Evolutionary conservation across 2,329 filamentous ascomycete genomes (phyloP).

Genomic region (Trichophyton benhamiae): DNA sequence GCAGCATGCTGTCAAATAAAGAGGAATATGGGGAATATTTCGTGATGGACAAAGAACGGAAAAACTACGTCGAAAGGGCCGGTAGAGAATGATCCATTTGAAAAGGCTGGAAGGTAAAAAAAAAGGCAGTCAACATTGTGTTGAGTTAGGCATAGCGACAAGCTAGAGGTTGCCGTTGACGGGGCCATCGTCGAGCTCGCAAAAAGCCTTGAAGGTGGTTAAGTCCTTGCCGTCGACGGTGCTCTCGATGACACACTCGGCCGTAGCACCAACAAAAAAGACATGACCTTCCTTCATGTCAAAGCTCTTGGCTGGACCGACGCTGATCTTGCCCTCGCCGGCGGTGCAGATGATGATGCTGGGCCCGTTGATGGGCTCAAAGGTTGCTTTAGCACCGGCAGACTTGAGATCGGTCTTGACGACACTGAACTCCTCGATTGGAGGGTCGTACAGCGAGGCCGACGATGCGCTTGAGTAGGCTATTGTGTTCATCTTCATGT

Average conservation of each 20-base stretch:
- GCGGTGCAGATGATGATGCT: slow-evolving; percentile 86
- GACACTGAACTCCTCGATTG: slow-evolving; percentile 92
- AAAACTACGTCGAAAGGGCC: too few relatives aligned
- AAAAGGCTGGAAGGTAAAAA: too few relatives aligned
- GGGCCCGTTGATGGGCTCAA: slow-evolving; percentile 75
- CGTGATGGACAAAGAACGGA: too few relatives aligned
- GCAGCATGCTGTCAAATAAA: too few relatives aligned
- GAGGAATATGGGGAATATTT: too few relatives aligned
- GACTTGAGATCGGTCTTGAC: slow-evolving; percentile 63
- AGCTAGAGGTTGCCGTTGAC: slow-evolving; percentile 23
- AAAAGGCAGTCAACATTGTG: too few relatives aligned
- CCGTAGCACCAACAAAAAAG: slow-evolving; percentile 77
- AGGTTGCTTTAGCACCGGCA: slow-evolving; percentile 66
- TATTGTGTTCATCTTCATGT: slow-evolving; percentile 64
- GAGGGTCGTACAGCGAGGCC: slow-evolving; percentile 74
- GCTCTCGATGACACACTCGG: slow-evolving; percentile 67
- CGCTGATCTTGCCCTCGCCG: slow-evolving; percentile 70
- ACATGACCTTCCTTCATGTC: slow-evolving; percentile 62
- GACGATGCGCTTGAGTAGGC: slow-evolving; percentile 69
- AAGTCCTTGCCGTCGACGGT: slow-evolving; percentile 50
- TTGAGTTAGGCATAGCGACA: too few relatives aligned
- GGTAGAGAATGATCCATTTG: too few relatives aligned
- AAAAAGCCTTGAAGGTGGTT: slow-evolving; percentile 87
- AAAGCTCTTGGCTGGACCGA: slow-evolving; percentile 62
- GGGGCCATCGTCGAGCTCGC: slow-evolving; percentile 47